Percentiles rank a stretch among this genome's conserved stretches.
These are phyloP conservation scores for Zygotorulaspora sp. DNA, from an alignment of 805 yeast genomes.

Conservation along the genomic window DNA sequence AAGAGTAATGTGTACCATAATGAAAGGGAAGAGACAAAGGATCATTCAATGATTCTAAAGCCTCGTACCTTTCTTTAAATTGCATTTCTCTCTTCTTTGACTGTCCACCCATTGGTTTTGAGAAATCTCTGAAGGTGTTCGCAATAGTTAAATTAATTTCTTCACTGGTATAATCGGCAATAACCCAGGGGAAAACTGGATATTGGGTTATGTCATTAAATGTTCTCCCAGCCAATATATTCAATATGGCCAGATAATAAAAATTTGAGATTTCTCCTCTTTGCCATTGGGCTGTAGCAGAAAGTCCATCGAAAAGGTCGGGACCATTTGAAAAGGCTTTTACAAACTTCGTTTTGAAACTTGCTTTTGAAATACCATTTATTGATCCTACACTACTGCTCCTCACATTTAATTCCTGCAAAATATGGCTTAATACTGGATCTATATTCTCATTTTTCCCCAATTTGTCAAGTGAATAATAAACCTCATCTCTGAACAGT, in stretches of 20 bases:
- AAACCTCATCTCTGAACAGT: slow-evolving; percentile 52
- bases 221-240: slow-evolving; percentile 83
- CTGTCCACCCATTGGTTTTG: slow-evolving; percentile 93
- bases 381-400: slow-evolving; percentile 32
- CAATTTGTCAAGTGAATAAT: slow-evolving; percentile 44
- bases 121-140: slow-evolving; percentile 61
- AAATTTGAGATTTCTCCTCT: slow-evolving; percentile 78
- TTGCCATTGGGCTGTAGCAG: slow-evolving; percentile 68
- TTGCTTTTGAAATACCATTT: slow-evolving; percentile 34
- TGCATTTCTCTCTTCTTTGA: slow-evolving; percentile 51
- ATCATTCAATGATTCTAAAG: slow-evolving; percentile 59
- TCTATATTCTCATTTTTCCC: slow-evolving; percentile 52
- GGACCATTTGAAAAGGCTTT: slow-evolving; percentile 35
- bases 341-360: slow-evolving; percentile 42
- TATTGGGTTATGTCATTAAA: slow-evolving; percentile 86
- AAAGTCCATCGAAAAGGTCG: slow-evolving; percentile 24
- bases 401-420: slow-evolving; percentile 43
- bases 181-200: slow-evolving; percentile 89
- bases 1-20: slow-evolving; percentile 89
- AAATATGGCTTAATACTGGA: slow-evolving; percentile 49
- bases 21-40: slow-evolving; percentile 70
- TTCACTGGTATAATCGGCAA: slow-evolving; percentile 74
- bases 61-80: slow-evolving; percentile 69
- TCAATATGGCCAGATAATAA: slow-evolving; percentile 71
- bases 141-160: slow-evolving; percentile 62